A percentile compares a stretch with the other conserved stretches of the same genome.
Evolutionary conservation across 306 rosid genomes (phyloP).

Genomic region (Acmispon strigosus): DNA sequence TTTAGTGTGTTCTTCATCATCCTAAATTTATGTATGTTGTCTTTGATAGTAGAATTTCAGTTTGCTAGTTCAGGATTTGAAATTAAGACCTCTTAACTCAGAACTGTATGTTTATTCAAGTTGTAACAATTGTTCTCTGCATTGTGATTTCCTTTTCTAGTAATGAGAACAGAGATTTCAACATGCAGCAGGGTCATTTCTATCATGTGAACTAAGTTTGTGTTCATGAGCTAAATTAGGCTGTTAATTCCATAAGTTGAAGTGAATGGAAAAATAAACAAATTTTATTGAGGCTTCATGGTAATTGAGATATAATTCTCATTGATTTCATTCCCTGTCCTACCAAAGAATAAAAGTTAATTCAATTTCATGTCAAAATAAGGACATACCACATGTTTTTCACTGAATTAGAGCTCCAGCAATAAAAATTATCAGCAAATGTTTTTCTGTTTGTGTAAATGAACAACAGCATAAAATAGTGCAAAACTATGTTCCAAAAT

Average conservation of each 20-base stretch:
- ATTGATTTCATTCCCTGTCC: constrained; percentile 6
- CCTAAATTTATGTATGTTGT: neutral
- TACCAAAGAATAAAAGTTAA: neutral
- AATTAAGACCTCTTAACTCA: neutral
- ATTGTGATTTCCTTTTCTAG: constrained; percentile 4
- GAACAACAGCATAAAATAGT: neutral
- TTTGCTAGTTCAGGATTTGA: neutral
- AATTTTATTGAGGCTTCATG: neutral
- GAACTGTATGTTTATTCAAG: neutral
- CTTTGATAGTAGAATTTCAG: neutral
- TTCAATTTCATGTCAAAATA: neutral
- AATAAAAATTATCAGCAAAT: neutral
- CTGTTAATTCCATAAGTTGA: neutral
- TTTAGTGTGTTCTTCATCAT: constrained; percentile 1
- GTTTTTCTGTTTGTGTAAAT: neutral
- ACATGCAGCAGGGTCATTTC: neutral
- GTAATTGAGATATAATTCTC: neutral
- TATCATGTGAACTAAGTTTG: neutral
- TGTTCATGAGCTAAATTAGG: neutral
- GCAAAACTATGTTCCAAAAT: neutral
- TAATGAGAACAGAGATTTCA: neutral
- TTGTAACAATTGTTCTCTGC: neutral
- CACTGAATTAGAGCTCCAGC: neutral
- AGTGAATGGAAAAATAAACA: neutral
- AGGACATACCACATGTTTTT: neutral